Conservation (phyloP, 2,329 filamentous ascomycete genomes). For the Fusarium oxysporum region DNA sequence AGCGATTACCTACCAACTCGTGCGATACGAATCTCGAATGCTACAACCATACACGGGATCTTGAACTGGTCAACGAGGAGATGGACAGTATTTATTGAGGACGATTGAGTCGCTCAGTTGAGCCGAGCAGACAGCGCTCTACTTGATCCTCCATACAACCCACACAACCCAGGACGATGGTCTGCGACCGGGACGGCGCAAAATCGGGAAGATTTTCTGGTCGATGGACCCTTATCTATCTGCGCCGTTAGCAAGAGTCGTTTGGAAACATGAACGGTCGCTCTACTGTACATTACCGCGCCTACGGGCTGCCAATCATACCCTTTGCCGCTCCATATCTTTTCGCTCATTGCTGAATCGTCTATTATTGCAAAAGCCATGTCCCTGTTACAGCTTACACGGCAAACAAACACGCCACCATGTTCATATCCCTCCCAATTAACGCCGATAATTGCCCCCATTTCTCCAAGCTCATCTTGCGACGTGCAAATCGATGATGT, state of each 20-base stretch:
- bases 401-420: conserved; percentile 62
- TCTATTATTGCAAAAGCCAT: conserved; percentile 14
- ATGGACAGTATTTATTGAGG: background rate
- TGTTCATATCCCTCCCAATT: conserved; percentile 69
- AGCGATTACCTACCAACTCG: background rate
- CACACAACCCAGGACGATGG: background rate
- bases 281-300: background rate
- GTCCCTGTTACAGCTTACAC: conserved; percentile 57
- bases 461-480: background rate
- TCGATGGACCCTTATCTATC: background rate
- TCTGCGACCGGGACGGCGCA: background rate
- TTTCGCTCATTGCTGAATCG: background rate
- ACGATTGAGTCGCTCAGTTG: no score
- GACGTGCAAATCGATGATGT: conserved; percentile 53
- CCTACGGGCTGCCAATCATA: background rate
- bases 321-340: background rate
- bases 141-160: background rate
- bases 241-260: background rate
- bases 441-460: conserved; percentile 62
- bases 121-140: background rate
- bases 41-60: background rate
- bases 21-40: background rate
- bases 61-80: no score
- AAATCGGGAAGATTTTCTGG: background rate
- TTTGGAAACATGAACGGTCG: background rate